A percentile compares a stretch with the other conserved stretches of the same genome.
phyloP scores from a whole-genome alignment of 371 early-diverging fungal species.

The Mucor piriformis region DNA sequence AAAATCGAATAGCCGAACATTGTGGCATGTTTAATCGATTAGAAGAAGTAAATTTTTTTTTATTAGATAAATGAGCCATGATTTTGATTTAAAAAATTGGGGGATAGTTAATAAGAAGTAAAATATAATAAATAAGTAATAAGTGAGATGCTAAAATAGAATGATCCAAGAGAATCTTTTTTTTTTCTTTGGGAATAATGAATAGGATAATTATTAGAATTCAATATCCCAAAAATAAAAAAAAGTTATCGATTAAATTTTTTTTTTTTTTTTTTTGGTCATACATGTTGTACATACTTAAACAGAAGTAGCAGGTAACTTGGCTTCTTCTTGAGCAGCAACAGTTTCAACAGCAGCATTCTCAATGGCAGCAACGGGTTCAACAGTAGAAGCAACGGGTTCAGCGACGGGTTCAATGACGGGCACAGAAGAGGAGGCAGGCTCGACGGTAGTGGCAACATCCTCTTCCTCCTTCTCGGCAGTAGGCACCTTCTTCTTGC shows the following conservation, averaged over 20 bases:
- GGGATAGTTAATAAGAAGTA: no score
- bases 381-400: background rate
- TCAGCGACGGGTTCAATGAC: background rate
- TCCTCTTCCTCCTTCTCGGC: conserved; percentile 32
- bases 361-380: conserved; percentile 13
- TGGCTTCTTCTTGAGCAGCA: background rate
- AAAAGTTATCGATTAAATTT: conserved; percentile 2
- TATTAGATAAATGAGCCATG: no score
- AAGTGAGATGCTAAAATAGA: no score
- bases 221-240: background rate
- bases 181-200: no score
- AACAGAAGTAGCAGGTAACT: conserved; percentile 19
- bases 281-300: background rate
- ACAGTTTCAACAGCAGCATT: background rate
- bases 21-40: no score
- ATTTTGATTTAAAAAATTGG: no score
- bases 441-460: background rate
- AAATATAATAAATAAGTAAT: no score
- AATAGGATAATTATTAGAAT: no score
- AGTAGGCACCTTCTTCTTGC: conserved; percentile 29
- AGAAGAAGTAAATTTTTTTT: no score
- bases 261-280: background rate
- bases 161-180: no score
- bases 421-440: background rate
- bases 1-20: no score